These are phyloP conservation scores for Globisporangium nunn DNA, from an alignment of 352 stramenopile species.

Conservation along the genomic window DNA sequence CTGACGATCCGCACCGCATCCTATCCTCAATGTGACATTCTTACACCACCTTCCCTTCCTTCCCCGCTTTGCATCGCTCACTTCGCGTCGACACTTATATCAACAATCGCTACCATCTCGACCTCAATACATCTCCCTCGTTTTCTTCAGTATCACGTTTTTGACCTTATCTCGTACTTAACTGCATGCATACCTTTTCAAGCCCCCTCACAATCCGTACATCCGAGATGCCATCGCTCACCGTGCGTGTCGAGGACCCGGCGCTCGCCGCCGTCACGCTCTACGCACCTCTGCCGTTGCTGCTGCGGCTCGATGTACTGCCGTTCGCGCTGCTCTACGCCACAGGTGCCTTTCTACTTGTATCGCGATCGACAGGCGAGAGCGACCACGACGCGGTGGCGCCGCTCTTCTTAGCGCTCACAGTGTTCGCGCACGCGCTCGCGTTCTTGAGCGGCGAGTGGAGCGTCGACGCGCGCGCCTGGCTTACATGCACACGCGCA, in stretches of 20 bases:
- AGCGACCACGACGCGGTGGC: conserved; percentile 26
- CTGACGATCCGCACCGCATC: conserved; percentile 33
- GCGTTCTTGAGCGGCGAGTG: conserved; percentile 47
- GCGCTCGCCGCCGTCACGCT: conserved; percentile 48
- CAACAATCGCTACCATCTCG: too few relatives aligned
- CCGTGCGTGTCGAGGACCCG: conserved; percentile 39
- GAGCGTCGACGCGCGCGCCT: conserved; percentile 34
- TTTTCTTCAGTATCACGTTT: too few relatives aligned
- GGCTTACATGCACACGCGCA: conserved; percentile 26
- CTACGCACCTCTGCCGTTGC: conserved; percentile 52
- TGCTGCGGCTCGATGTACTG: conserved; percentile 42
- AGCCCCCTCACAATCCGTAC: neutral
- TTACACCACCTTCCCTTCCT: neutral
- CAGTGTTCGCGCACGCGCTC: conserved; percentile 45
- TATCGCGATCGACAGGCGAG: conserved; percentile 5
- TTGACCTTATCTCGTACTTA: neutral
- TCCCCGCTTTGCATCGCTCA: neutral
- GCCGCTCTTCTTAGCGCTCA: conserved; percentile 34
- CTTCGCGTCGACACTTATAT: neutral
- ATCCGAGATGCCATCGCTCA: conserved; percentile 1
- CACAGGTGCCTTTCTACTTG: conserved; percentile 25
- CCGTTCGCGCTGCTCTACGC: conserved; percentile 36
- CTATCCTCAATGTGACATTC: neutral
- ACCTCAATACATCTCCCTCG: neutral
- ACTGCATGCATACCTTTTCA: neutral